Percentiles rank a stretch among this genome's conserved stretches.
Conservation (phyloP, 192 early-diverging fungal genomes). For the Backusella parvicylindrica region DNA sequence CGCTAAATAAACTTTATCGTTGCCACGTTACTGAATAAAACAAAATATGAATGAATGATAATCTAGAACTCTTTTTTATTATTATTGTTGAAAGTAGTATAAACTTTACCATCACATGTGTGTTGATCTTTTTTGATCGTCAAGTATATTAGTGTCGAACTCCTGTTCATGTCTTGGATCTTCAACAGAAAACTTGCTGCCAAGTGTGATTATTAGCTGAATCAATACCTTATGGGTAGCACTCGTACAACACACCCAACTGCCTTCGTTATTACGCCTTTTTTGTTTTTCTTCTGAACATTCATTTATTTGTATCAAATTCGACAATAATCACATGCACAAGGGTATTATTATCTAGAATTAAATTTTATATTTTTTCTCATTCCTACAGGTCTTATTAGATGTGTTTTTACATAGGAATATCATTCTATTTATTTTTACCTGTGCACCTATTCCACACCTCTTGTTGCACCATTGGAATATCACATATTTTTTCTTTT, state of each 20-base stretch:
- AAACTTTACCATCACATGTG: neutral
- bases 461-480: neutral
- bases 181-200: neutral
- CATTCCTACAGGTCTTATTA: neutral
- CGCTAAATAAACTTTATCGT: neutral
- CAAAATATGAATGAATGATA: neutral
- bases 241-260: neutral
- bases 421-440: neutral
- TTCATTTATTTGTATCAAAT: neutral
- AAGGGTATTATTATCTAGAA: neutral
- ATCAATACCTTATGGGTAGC: neutral
- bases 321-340: neutral
- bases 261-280: neutral
- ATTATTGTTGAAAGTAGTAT: neutral
- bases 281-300: neutral
- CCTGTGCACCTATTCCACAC: neutral
- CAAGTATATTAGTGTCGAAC: neutral
- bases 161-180: neutral
- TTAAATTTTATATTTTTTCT: neutral
- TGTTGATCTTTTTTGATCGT: neutral
- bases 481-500: neutral
- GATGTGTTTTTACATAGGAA: neutral
- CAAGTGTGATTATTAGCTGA: neutral
- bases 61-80: neutral
- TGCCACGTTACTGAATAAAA: neutral